Percentiles rank a stretch among this genome's conserved stretches.
phyloP scores from a whole-genome alignment of 257 asterid species.

The Echites panduratus region DNA sequence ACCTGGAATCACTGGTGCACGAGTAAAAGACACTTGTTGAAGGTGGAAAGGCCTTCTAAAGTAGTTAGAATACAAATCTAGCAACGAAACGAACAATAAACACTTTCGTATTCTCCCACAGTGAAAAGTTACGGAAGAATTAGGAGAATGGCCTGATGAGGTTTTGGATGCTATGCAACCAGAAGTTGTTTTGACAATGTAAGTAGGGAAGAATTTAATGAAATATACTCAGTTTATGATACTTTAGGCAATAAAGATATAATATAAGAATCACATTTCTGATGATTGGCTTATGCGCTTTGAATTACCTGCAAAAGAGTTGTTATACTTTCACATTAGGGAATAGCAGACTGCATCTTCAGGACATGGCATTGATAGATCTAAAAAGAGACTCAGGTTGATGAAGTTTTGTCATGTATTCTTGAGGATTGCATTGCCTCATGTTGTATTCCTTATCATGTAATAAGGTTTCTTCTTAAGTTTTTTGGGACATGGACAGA shows the following conservation, averaged over 20 bases:
- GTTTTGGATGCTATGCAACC: not conserved
- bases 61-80: not conserved
- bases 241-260: not conserved
- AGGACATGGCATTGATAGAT: not conserved
- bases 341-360: not conserved
- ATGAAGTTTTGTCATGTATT: not conserved
- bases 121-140: not conserved
- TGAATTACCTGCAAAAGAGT: not conserved
- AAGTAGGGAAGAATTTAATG: not conserved
- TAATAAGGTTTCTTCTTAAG: not conserved
- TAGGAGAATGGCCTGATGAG: not conserved
- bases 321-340: not conserved
- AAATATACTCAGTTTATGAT: not conserved
- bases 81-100: not conserved
- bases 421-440: not conserved
- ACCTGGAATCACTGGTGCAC: no score
- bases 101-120: not conserved
- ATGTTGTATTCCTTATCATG: not conserved
- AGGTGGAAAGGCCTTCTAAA: not conserved
- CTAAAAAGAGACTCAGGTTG: not conserved
- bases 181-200: not conserved
- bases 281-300: not conserved
- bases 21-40: not conserved
- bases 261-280: not conserved
- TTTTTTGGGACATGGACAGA: not conserved